phyloP scores from a whole-genome alignment of 805 yeast species.

The Saturnispora serradocipensis region DNA sequence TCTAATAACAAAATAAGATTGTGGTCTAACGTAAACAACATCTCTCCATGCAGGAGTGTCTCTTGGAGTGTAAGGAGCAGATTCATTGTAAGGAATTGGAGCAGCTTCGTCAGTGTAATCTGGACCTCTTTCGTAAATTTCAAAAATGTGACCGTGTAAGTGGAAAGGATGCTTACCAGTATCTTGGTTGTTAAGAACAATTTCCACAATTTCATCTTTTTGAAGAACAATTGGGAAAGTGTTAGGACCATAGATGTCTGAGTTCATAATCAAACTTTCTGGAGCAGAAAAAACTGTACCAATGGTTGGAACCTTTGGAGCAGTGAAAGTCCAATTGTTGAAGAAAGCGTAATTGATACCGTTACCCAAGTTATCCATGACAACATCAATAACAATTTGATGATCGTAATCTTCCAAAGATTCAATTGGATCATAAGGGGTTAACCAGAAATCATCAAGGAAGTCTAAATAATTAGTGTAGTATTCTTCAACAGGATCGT shows the following conservation, averaged over 20 bases:
- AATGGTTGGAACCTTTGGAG: slow-evolving; percentile 82
- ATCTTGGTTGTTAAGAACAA: slow-evolving; percentile 77
- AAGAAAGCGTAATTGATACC: slow-evolving; percentile 96
- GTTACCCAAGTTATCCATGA: slow-evolving; percentile 74
- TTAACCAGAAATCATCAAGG: slow-evolving; percentile 77
- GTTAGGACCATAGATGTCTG: slow-evolving; percentile 64
- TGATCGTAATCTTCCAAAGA: slow-evolving; percentile 60
- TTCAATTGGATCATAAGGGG: too few relatives aligned
- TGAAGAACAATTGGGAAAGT: slow-evolving; percentile 67
- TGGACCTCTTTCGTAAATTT: slow-evolving; percentile 63
- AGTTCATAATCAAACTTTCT: slow-evolving; percentile 34
- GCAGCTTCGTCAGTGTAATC: slow-evolving; percentile 45
- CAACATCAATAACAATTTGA: slow-evolving; percentile 59
- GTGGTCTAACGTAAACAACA: slow-evolving; percentile 66
- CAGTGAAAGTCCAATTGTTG: slow-evolving; percentile 71
- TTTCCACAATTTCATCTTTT: slow-evolving; percentile 61
- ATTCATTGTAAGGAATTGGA: slow-evolving; percentile 50
- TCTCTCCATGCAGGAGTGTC: slow-evolving; percentile 81
- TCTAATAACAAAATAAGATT: slow-evolving; percentile 77
- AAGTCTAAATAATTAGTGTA: slow-evolving; percentile 40
- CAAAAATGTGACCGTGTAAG: slow-evolving; percentile 90
- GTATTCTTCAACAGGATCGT: slow-evolving; percentile 32
- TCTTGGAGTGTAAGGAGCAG: slow-evolving; percentile 47
- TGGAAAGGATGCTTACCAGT: slow-evolving; percentile 97
- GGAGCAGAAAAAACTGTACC: slow-evolving; percentile 68